A percentile compares a stretch with the other conserved stretches of the same genome.
phyloP scores from a whole-genome alignment of 306 rosid genomes.

The Dalbergia oliveri region DNA sequence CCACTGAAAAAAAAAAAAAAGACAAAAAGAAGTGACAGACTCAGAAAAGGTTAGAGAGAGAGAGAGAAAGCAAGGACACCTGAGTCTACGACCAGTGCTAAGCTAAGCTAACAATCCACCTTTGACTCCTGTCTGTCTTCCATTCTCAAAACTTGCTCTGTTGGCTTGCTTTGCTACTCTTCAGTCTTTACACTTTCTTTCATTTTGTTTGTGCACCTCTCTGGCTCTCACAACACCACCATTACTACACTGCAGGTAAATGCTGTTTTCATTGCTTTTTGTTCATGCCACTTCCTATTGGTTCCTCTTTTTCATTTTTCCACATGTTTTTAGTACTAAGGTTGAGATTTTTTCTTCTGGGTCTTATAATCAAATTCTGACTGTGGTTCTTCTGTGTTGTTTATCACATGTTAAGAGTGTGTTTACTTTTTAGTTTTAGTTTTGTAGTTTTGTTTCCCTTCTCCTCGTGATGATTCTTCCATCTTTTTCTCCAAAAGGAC shows the following conservation, averaged over 20 bases:
- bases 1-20: conserved; percentile 37
- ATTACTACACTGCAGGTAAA: neutral
- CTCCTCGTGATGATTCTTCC: neutral
- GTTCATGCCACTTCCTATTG: conserved; percentile 1
- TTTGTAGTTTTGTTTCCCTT: neutral
- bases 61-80: conserved; percentile 45
- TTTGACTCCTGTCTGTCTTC: neutral
- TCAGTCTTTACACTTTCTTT: neutral
- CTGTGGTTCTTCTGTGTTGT: neutral
- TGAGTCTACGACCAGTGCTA: conserved; percentile 26
- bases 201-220: neutral
- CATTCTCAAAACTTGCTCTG: neutral
- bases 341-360: neutral
- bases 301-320: neutral
- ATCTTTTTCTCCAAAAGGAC: neutral
- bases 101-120: neutral
- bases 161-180: conserved; percentile 3
- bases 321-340: neutral
- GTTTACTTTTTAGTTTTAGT: neutral
- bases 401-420: neutral
- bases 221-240: neutral
- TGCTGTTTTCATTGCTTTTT: neutral
- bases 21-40: conserved; percentile 8
- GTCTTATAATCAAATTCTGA: conserved; percentile 27
- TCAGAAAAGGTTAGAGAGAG: conserved; percentile 30